These are phyloP conservation scores for Simmondsia chinensis DNA, from an alignment of 148 eudicot species.

Conservation along the genomic window DNA sequence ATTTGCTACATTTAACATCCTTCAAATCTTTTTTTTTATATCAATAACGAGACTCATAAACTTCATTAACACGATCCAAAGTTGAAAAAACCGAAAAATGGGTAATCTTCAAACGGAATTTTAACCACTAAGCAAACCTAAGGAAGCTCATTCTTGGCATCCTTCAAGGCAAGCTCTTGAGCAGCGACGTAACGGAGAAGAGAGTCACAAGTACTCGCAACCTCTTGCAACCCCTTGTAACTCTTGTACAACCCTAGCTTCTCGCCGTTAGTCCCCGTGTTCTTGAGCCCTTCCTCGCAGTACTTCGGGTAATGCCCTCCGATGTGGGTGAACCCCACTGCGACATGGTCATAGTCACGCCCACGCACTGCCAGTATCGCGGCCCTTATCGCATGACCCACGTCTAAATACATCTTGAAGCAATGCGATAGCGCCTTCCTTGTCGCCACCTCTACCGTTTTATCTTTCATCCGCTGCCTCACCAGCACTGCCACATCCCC, in stretches of 20 bases:
- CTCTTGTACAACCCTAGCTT: slow-evolving; percentile 15
- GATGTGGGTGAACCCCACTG: slow-evolving; percentile 2
- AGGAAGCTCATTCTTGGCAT: no score
- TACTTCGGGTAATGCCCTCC: slow-evolving; percentile 9
- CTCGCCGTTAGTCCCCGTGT: slow-evolving; percentile 18
- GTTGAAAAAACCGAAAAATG: no score
- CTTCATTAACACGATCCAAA: no score
- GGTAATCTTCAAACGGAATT: no score
- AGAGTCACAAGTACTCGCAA: slow-evolving; percentile 16
- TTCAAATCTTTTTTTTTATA: no score
- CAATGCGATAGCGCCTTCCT: slow-evolving; percentile 17
- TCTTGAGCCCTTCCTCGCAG: slow-evolving; percentile 16
- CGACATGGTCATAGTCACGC: background rate
- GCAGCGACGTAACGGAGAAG: slow-evolving; percentile 8
- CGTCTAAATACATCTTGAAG: slow-evolving; percentile 22
- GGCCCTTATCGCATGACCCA: slow-evolving; percentile 11
- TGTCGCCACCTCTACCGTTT: background rate
- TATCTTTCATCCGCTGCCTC: slow-evolving; percentile 14
- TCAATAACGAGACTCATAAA: no score
- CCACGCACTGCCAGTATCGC: background rate
- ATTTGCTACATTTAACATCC: no score
- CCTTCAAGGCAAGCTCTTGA: no score
- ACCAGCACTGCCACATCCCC: slow-evolving; percentile 7
- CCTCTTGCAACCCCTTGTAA: slow-evolving; percentile 11
- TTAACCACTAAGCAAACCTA: no score